Evolutionary conservation across 352 stramenopile species (phyloP).

Genomic region (Pythium utonaiense): DNA sequence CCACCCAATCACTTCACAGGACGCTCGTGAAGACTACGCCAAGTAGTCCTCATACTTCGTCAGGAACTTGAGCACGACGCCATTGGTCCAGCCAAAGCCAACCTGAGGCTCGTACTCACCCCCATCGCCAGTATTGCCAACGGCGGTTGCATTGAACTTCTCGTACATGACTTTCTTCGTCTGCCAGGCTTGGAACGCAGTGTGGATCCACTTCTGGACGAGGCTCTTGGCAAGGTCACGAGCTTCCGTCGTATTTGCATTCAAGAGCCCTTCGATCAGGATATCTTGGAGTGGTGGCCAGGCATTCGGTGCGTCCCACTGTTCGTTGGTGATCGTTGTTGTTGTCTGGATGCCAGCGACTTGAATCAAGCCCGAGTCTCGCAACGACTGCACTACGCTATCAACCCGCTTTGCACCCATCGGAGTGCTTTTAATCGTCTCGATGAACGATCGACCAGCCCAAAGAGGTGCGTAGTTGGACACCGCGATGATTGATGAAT

Average conservation of each 20-base stretch:
- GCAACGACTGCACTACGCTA: conserved; percentile 25
- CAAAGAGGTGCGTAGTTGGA: conserved; percentile 37
- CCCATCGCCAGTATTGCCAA: conserved; percentile 32
- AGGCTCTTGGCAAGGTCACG: conserved; percentile 23
- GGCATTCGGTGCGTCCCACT: conserved; percentile 56
- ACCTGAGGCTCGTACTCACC: conserved; percentile 54
- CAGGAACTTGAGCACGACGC: conserved; percentile 51
- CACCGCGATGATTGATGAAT: conserved; percentile 18
- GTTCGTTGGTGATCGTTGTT: conserved; percentile 26
- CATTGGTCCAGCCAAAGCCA: conserved; percentile 59
- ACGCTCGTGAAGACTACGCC: too few relatives aligned
- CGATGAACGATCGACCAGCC: conserved; percentile 20
- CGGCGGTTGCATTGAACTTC: conserved; percentile 45
- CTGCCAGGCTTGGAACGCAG: conserved; percentile 27
- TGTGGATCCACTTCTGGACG: conserved; percentile 24
- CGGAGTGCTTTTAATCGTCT: conserved; percentile 1
- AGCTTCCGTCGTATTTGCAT: conserved; percentile 6
- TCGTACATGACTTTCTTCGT: conserved; percentile 37
- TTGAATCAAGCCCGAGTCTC: conserved; percentile 25
- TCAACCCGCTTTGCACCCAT: background rate
- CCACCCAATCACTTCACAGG: background rate
- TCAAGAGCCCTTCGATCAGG: conserved; percentile 32
- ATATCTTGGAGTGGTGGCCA: conserved; percentile 47
- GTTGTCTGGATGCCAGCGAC: conserved; percentile 37
- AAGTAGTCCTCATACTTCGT: conserved; percentile 25